Base-by-base conservation (phyloP, 1,139 yeast genomes). In the Pneumocystis oryctolagi region DNA sequence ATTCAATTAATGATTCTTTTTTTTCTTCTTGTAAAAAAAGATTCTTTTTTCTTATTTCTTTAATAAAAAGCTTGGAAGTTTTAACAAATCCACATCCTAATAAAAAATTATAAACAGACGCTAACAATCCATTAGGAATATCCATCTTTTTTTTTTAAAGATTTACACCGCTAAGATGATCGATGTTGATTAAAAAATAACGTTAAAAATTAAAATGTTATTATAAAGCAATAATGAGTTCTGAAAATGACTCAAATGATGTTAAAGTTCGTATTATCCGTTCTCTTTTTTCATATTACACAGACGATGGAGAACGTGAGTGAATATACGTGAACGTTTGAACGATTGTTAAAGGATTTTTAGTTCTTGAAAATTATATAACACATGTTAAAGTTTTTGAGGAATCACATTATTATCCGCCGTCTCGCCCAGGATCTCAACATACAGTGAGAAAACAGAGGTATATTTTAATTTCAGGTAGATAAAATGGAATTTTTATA, bases 331-430 rank as follows among this genome's bases (percentile, higher is more conserved):
- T n/a, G n/a, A n/a, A n/a, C 16, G n/a, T 37, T 25, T 12, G 14
- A 25, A 12, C 4, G 30, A 8, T 47, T 47, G 2, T 42, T 47
- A 25, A 8, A 4, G 28, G 12, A 12, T 25, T 25, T 25, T 9
- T 47, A 47, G 55, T 25, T 20, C 18, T 47, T 47, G 85, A 82
- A 62, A 77, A 74, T 56, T 83, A 83, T 69, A 77, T 83, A 63
- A 82, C 85, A 0, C 87, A 84, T 70, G 84, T 81, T 8, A 73
- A 85, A 61, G 77, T 83, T 31, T 73, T 79, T 61, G 84, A 81
- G 67, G 39, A 60, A 31, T 31, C 40, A 3, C 57, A 62, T 30
- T 83, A 81, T 68, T 73, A 81, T 0, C 75, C 76, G 60, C 78
- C 74, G 56, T 81, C 82, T 5, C 75, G 78, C 56, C 67, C 74